Evolutionary conservation across 306 rosid species (phyloP), one percentile per base, ranked within the genome.

Genomic region (Fagus crenata): DNA sequence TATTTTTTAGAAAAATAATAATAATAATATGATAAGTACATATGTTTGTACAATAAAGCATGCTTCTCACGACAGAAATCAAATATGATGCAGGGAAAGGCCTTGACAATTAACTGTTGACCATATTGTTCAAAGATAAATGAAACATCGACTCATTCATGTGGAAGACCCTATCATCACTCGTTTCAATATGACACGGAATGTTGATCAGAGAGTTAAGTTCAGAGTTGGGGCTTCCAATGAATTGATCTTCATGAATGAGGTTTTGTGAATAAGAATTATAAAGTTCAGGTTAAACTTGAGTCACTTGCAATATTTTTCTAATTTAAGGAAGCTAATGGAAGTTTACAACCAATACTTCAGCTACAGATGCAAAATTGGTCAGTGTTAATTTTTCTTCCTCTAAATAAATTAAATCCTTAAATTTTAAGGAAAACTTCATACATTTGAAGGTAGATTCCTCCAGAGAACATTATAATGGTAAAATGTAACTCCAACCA

Each of bases 1-100:
- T 6, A 63, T 22, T 13, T 13, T 63, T 32, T 35, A 35, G 69
- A 59, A 60, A 60, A 54, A n/a, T 15, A 54, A 9, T 14, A 46
- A 46, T 0, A 46, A 46, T 46, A 46, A 46, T 46, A 46, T 7
- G 51, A 2, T 46, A 7, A 7, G 6, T 67, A 31, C 18, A 2
- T 77, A 49, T 77, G 67, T 33, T 41, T 56, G 58, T 69, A 67
- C 53, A 73, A 7, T 58, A 58, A n/a, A 58, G 43, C 53, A 75
- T 53, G 67, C 70, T 69, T 69, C 49, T 75, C 9, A 13, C 33
- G 51, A 40, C 72, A 58, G 46, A 60, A 58, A 65, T 36, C 32
- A 49, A 46, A 68, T 37, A 17, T 64, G 53, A 43, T 5, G 53
- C 32, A 4, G 63, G 33, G 28, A 75, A 75, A 69, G 49, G 17